A percentile compares a stretch with the other conserved stretches of the same genome.
These are phyloP conservation scores for Lenzites betulinus DNA, from an alignment of 768 basidiomycete genomes.

Conservation along the genomic window DNA sequence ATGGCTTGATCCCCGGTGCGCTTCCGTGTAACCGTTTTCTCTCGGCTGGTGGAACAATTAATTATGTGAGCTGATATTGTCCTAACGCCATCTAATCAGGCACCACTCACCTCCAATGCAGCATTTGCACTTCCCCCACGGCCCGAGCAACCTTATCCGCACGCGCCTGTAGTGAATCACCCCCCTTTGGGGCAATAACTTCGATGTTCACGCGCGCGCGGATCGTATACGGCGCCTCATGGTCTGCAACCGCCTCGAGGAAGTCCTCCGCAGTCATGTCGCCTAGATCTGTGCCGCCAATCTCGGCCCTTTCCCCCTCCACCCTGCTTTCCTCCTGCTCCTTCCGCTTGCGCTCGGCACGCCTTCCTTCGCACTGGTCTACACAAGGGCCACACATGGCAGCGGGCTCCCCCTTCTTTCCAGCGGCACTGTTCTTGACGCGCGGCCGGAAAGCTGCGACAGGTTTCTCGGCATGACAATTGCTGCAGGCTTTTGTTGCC, in stretches of 20 bases:
- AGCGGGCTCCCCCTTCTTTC: too few relatives aligned
- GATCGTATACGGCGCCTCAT: background rate
- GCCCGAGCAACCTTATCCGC: background rate
- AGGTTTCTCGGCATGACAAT: too few relatives aligned
- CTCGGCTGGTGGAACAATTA: background rate
- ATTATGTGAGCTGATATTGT: background rate
- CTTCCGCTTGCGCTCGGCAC: background rate
- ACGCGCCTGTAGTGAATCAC: background rate
- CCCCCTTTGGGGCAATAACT: background rate
- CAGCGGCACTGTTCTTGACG: too few relatives aligned
- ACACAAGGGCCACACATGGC: too few relatives aligned
- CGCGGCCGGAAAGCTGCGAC: too few relatives aligned
- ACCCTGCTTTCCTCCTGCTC: background rate
- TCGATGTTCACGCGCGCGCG: background rate
- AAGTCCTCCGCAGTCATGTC: background rate
- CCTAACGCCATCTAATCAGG: background rate
- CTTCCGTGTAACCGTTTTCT: background rate
- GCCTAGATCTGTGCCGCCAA: background rate
- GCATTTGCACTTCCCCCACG: background rate
- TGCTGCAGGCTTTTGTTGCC: too few relatives aligned
- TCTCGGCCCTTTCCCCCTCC: too few relatives aligned
- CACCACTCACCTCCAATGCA: background rate
- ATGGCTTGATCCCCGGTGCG: background rate
- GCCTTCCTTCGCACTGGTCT: too few relatives aligned
- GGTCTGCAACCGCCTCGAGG: background rate